Conservation (phyloP, 192 early-diverging fungal genomes). For the Coemansia sp. region DNA sequence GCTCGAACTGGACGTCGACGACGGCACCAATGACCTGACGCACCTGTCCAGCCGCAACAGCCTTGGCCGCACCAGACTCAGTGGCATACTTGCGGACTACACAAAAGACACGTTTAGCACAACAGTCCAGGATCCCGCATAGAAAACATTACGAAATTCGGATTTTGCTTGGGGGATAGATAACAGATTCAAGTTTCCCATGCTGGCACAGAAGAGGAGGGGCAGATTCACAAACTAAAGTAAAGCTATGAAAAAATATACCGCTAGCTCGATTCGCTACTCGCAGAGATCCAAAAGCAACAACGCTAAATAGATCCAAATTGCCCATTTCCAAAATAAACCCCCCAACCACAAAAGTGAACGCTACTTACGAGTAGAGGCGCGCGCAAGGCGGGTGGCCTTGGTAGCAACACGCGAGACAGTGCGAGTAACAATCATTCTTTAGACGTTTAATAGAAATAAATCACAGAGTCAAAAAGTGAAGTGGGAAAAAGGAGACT, state of each 20-base stretch:
- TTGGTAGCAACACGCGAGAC: conserved; percentile 42
- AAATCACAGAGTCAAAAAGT: conserved; percentile 8
- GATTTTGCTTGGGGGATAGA: background rate
- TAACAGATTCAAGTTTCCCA: background rate
- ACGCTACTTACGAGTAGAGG: conserved; percentile 39
- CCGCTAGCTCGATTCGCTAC: background rate
- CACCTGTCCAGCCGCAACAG: conserved; percentile 69
- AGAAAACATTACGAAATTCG: background rate
- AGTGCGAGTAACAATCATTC: conserved; percentile 45
- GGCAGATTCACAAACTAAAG: background rate
- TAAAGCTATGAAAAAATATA: background rate
- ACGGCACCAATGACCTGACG: conserved; percentile 97
- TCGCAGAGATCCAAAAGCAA: background rate
- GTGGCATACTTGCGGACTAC: conserved; percentile 64
- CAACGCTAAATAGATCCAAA: background rate
- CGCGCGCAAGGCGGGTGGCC: conserved; percentile 32
- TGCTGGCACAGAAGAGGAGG: background rate
- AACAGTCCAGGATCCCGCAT: background rate
- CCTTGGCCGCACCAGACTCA: conserved; percentile 50
- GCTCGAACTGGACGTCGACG: conserved; percentile 95
- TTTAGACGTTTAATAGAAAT: conserved; percentile 6
- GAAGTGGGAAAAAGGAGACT: background rate
- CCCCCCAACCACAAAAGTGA: too few relatives aligned
- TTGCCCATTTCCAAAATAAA: background rate
- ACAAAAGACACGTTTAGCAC: background rate